phyloP scores from a whole-genome alignment of 768 basidiomycete species.

The Trametes maxima region DNA sequence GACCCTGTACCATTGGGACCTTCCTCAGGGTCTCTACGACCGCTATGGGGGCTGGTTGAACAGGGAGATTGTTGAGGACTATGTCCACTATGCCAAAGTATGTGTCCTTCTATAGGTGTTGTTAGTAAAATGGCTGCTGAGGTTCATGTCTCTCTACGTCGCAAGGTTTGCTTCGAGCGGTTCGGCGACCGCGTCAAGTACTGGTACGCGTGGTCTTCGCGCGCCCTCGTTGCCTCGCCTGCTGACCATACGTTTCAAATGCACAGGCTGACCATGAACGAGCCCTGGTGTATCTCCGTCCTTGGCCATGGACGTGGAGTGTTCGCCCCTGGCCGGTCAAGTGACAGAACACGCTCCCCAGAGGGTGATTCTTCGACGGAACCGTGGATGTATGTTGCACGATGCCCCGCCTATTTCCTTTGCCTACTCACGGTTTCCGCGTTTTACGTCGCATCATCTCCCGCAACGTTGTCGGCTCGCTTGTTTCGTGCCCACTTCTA shows the following conservation, averaged over 20 bases:
- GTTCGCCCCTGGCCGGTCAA: conserved; percentile 72
- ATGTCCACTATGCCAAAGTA: conserved; percentile 52
- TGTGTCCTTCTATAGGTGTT: not conserved
- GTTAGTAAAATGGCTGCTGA: not conserved
- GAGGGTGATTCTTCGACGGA: conserved; percentile 68
- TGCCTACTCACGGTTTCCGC: not conserved
- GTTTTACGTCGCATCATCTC: not conserved
- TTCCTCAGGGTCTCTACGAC: conserved; percentile 73
- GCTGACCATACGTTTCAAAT: conserved; percentile 20
- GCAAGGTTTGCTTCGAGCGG: conserved; percentile 67
- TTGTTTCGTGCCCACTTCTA: conserved; percentile 31
- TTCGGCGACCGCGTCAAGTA: conserved; percentile 79
- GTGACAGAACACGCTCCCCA: conserved; percentile 58
- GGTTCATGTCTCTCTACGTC: conserved; percentile 1
- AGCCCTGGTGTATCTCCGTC: conserved; percentile 73
- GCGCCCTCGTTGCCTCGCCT: not conserved
- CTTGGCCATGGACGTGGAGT: conserved; percentile 72
- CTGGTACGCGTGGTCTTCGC: conserved; percentile 47
- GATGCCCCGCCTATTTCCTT: not conserved
- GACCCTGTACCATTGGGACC: conserved; percentile 81
- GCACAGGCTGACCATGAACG: conserved; percentile 70
- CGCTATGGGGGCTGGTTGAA: conserved; percentile 78
- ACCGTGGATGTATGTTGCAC: conserved; percentile 62
- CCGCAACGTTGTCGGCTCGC: not conserved
- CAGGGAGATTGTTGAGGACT: conserved; percentile 73